Base-by-base conservation (phyloP, 345 rosid species). In the Physaria fendleri region DNA sequence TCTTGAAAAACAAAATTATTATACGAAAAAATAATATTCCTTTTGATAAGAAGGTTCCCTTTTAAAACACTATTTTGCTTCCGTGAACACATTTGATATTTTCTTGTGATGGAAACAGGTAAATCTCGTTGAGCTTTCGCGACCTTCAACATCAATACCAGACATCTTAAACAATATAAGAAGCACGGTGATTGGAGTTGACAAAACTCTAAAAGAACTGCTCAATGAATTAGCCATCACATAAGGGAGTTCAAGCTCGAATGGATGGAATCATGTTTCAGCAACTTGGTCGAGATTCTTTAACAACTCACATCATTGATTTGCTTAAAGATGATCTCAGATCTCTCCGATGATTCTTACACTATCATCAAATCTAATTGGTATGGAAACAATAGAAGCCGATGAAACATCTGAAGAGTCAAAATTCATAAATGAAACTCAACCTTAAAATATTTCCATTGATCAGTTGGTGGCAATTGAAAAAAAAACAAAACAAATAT, bases 221-320 rank as follows among this genome's bases (percentile, higher is more conserved):
- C 56, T 88, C 32, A 81, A 74, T 48, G 93, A 84, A 18, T 43
- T 92, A 61, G 61, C 82, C 6, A 56, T 72, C 65, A 66, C 82
- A n/a, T 0, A 80, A 77, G 0, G 90, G 90, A 15, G 72, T 92
- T 54, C 98, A 92, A 65, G 95, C 96, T 59, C 87, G 95, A 53
- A 80, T 92, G 95, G 98, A 88, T 8, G 96, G 98, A 23, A 84
- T 83, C 62, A 25, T 86, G 79, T 82, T 79, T 71, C 89, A 88
- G 79, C 74, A 78, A 52, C 74, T 88, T 43, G 90, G 81, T 56
- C 84, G 61, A 13, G 59, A 76, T 62, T 68, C 90, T 47, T 76
- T 48, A 42, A 72, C 78, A 12, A 74, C 77, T 62, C 83, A 89
- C n/a, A 47, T 88, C 32, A 12, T 86, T 18, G 44, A 68, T 17